phyloP scores from a whole-genome alignment of 495 filamentous ascomycete genomes.

The Acidomyces sp. region DNA sequence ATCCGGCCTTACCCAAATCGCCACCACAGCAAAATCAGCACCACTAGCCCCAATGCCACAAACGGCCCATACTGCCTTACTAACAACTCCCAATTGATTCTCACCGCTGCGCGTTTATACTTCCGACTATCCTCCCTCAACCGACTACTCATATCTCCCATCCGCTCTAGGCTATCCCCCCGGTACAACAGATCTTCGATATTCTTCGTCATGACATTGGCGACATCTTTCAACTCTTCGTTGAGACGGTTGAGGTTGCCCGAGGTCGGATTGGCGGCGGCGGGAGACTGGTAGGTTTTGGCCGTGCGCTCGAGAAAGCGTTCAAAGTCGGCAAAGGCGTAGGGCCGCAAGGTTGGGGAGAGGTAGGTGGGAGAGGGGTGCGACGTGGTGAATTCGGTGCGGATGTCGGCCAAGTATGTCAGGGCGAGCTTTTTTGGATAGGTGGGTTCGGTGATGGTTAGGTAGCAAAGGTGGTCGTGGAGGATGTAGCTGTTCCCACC shows the following conservation, averaged over 20 bases:
- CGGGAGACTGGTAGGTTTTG: slow-evolving; percentile 84
- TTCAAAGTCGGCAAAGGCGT: slow-evolving; percentile 95
- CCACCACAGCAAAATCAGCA: slow-evolving; percentile 17
- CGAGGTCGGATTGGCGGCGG: slow-evolving; percentile 65
- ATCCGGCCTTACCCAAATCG: slow-evolving; percentile 17
- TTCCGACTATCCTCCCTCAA: slow-evolving; percentile 87
- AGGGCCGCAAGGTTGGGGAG: slow-evolving; percentile 65
- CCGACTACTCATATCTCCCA: slow-evolving; percentile 84
- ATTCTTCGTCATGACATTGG: slow-evolving; percentile 99
- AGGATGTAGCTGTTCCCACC: slow-evolving; percentile 60
- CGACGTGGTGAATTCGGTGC: slow-evolving; percentile 74
- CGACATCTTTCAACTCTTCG: slow-evolving; percentile 92
- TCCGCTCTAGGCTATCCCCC: slow-evolving; percentile 88
- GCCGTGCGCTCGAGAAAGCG: slow-evolving; percentile 90
- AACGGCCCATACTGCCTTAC: slow-evolving; percentile 55
- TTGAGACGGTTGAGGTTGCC: slow-evolving; percentile 87
- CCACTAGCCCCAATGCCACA: slow-evolving; percentile 14
- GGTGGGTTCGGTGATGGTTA: slow-evolving; percentile 81
- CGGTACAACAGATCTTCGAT: slow-evolving; percentile 96
- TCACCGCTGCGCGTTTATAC: slow-evolving; percentile 80
- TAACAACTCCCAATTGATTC: slow-evolving; percentile 96
- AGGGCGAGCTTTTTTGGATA: slow-evolving; percentile 98
- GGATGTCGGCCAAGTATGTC: slow-evolving; percentile 90
- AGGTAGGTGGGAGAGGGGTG: slow-evolving; percentile 63
- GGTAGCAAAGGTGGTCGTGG: slow-evolving; percentile 66